These are phyloP conservation scores for Rhizopus microsporus DNA, from an alignment of 371 early-diverging fungal species.

Conservation along the genomic window DNA sequence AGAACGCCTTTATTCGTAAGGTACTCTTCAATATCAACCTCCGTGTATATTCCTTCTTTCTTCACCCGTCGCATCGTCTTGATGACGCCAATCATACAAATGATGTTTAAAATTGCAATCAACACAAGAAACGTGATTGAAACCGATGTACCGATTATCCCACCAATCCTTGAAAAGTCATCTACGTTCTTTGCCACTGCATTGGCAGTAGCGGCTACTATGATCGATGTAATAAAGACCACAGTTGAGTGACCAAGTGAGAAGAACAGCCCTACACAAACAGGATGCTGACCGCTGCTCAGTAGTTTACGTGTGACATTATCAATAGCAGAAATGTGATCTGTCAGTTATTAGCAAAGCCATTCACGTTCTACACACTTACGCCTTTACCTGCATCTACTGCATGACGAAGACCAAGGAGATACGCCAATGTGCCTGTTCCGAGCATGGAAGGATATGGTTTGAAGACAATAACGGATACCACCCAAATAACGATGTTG, in stretches of 20 bases:
- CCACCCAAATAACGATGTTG: constrained; percentile 51
- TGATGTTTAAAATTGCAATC: constrained; percentile 60
- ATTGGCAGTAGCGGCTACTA: constrained; percentile 53
- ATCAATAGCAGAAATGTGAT: constrained; percentile 78
- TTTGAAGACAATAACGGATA: constrained; percentile 33
- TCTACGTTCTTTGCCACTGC: constrained; percentile 50
- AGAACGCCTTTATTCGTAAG: constrained; percentile 40
- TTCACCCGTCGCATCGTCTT: constrained; percentile 41
- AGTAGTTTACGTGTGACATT: constrained; percentile 70
- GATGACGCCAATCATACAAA: constrained; percentile 47
- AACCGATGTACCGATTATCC: constrained; percentile 62
- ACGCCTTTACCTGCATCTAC: constrained; percentile 59
- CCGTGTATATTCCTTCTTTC: constrained; percentile 47
- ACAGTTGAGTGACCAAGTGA: constrained; percentile 73
- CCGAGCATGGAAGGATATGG: constrained; percentile 50
- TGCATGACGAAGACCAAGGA: constrained; percentile 70
- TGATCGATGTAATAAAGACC: constrained; percentile 57
- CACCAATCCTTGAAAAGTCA: constrained; percentile 50
- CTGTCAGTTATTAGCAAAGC: constrained; percentile 14
- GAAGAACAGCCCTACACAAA: constrained; percentile 68
- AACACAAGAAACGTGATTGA: constrained; percentile 58
- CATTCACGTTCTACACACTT: not conserved
- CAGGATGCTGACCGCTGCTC: constrained; percentile 43
- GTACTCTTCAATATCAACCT: constrained; percentile 49
- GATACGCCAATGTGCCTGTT: constrained; percentile 60